Evolutionary conservation across 2,329 filamentous ascomycete genomes (phyloP), one percentile per base, ranked within the genome.

Genomic region (Penicillium sp.): DNA sequence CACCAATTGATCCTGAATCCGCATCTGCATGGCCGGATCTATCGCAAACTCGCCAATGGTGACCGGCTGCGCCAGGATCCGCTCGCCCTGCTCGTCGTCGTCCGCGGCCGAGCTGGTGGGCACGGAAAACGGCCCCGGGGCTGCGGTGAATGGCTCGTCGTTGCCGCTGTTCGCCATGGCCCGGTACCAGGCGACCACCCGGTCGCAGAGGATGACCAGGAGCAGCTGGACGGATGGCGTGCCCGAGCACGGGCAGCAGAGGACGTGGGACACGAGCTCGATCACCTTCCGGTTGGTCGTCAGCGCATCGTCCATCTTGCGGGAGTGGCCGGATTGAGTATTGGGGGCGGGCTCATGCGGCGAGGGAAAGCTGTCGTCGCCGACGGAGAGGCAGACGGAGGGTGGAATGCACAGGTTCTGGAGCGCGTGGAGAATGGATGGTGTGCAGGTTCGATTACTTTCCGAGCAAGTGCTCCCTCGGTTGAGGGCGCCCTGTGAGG

Each of bases 301-400:
- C 13, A 35, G 31, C 13, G 18, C 37, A 14, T 40, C 37, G 13
- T 40, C 37, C 25, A 40, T 40, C 26, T 28, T 40, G 19, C 37
- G 37, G 8, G 17, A 31, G 4, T 11, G 14, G 11, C 26, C 26
- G 21, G 21, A n/a, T n/a, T 9, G 7, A 17, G 29, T 11, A 13
- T 10, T 7, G 3, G 3, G 4, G 10, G 3, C 13, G 19, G 7
- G 11, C 19, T 18, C 21, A 19, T 14, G 6, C 4, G 10, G 31
- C 13, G 14, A 23, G 11, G 31, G 19, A 10, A 30, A 30, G n/a
- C 13, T 13, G 4, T 40, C 31, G 10, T 35, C 26, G 5, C 13
- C 30, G 16, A 34, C 17, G 4, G 37, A 40, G 13, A 35, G 18
- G 14, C 31, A 40, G 11, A 20, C 28, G 5, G 23, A 17, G 2